phyloP scores from a whole-genome alignment of 768 basidiomycete species.

The Leucocoprinus birnbaumii region DNA sequence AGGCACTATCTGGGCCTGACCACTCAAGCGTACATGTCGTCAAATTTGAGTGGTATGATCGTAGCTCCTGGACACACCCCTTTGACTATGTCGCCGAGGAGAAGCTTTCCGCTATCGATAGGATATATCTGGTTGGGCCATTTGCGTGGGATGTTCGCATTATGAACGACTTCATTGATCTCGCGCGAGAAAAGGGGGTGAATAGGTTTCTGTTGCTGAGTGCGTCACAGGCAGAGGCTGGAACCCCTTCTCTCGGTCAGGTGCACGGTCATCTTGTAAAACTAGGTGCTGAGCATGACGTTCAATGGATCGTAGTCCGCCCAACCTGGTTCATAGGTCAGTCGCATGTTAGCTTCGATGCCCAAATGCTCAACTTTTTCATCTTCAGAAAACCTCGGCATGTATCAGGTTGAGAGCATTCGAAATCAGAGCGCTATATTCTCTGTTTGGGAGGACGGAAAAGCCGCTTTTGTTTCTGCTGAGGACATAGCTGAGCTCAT shows the following conservation, averaged over 20 bases:
- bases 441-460: conserved; percentile 24
- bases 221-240: conserved; percentile 12
- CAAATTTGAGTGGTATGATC: conserved; percentile 34
- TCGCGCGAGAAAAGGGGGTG: conserved; percentile 23
- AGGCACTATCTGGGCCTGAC: not conserved
- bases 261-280: conserved; percentile 32
- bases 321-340: conserved; percentile 38
- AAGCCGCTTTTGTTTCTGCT: conserved; percentile 25
- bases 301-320: conserved; percentile 31
- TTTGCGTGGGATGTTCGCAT: not conserved
- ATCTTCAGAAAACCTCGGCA: conserved; percentile 27
- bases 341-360: not conserved
- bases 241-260: conserved; percentile 18
- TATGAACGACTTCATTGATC: conserved; percentile 24
- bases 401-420: conserved; percentile 18
- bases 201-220: conserved; percentile 26
- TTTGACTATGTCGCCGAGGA: conserved; percentile 1
- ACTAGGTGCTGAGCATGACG: conserved; percentile 21
- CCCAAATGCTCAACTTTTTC: not conserved
- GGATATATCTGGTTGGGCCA: conserved; percentile 29
- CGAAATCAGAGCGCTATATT: conserved; percentile 22
- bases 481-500: conserved; percentile 32
- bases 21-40: conserved; percentile 21
- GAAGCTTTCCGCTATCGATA: conserved; percentile 17
- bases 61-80: conserved; percentile 15